phyloP scores from a whole-genome alignment of 2,329 filamentous ascomycete species.

The Penicillium sclerotiorum region DNA sequence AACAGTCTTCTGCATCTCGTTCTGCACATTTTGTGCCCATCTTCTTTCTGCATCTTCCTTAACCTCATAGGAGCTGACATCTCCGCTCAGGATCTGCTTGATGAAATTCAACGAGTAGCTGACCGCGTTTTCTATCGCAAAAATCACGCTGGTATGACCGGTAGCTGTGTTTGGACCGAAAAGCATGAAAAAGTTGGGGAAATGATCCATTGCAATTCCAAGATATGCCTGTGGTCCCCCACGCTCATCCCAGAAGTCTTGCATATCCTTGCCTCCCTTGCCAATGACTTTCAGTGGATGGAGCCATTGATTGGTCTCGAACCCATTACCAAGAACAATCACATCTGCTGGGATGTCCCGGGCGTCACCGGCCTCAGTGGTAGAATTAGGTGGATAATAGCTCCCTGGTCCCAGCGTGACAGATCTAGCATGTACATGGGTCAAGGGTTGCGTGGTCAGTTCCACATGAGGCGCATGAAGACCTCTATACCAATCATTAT shows the following conservation, averaged over 20 bases:
- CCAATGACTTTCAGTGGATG: constrained; percentile 58
- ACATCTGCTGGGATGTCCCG: constrained; percentile 59
- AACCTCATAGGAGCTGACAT: constrained; percentile 51
- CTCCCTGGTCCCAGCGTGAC: constrained; percentile 56
- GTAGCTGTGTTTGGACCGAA: constrained; percentile 66
- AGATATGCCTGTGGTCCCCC: constrained; percentile 67
- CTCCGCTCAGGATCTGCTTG: constrained; percentile 53
- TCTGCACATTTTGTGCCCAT: constrained; percentile 54
- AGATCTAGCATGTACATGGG: constrained; percentile 51
- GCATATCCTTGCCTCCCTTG: constrained; percentile 51
- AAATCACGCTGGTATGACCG: constrained; percentile 63
- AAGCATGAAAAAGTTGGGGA: constrained; percentile 68
- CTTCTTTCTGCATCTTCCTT: constrained; percentile 51
- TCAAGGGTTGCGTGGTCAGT: constrained; percentile 55
- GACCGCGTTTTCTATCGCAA: constrained; percentile 64
- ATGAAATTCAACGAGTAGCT: constrained; percentile 64
- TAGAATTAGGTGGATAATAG: constrained; percentile 44
- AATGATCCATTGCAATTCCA: constrained; percentile 59
- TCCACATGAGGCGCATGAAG: constrained; percentile 58
- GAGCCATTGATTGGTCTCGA: constrained; percentile 58
- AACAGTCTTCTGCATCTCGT: constrained; percentile 48
- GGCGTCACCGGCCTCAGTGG: constrained; percentile 34
- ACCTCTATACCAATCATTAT: constrained; percentile 57
- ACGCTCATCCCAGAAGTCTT: constrained; percentile 59
- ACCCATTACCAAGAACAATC: constrained; percentile 65